These are phyloP conservation scores for Stromatinia cepivora DNA, from an alignment of 2,329 filamentous ascomycete species.

Conservation along the genomic window DNA sequence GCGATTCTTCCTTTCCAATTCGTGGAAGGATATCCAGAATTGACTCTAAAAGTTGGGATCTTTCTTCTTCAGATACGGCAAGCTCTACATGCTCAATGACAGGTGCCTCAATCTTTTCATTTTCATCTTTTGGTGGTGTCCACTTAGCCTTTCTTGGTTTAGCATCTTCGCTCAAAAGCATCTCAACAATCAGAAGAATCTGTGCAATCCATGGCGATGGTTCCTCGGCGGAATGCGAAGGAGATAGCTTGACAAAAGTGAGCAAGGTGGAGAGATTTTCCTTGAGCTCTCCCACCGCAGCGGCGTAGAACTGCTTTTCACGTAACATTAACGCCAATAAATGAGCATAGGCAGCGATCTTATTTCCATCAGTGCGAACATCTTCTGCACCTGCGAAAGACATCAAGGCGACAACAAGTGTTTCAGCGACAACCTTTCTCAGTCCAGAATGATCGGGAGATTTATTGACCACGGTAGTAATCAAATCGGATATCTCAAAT, in stretches of 20 bases:
- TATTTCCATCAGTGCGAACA: constrained; percentile 51
- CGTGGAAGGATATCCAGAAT: constrained; percentile 83
- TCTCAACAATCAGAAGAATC: constrained; percentile 85
- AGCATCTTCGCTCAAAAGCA: constrained; percentile 84
- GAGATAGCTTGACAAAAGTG: constrained; percentile 71
- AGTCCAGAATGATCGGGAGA: constrained; percentile 57
- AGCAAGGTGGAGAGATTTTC: constrained; percentile 76
- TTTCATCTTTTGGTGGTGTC: constrained; percentile 56
- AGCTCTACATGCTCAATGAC: constrained; percentile 60
- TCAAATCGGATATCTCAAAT: constrained; percentile 86
- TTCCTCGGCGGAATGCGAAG: constrained; percentile 69
- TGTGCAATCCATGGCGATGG: constrained; percentile 92
- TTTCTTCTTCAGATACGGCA: constrained; percentile 64
- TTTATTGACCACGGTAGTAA: constrained; percentile 67
- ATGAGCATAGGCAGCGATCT: constrained; percentile 89
- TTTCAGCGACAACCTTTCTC: constrained; percentile 74
- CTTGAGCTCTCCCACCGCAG: constrained; percentile 71
- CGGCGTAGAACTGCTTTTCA: constrained; percentile 76
- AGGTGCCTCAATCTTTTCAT: constrained; percentile 52
- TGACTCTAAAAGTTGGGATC: constrained; percentile 69
- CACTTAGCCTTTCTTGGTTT: constrained; percentile 74
- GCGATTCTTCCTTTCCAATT: constrained; percentile 80
- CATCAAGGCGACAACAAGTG: constrained; percentile 80
- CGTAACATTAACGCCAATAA: constrained; percentile 85
- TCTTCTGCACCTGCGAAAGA: constrained; percentile 63